Conservation (phyloP, 805 yeast species). For the Debaryomyces prosopidis region DNA sequence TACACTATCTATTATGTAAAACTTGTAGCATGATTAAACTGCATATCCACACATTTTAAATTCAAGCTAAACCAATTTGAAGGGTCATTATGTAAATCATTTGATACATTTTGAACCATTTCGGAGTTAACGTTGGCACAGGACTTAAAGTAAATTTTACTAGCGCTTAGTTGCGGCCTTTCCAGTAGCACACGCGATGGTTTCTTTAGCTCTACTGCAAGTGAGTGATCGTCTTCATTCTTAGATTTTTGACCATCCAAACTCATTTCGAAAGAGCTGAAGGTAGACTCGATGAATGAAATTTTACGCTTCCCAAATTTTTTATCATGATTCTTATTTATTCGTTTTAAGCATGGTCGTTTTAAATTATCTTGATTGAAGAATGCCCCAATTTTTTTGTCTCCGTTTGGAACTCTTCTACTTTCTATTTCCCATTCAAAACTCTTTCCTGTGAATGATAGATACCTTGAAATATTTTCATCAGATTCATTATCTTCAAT, state of each 20-base stretch:
- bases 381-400: neutral
- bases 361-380: neutral
- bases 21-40: neutral
- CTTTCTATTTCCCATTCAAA: neutral
- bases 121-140: neutral
- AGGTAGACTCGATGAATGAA: slow-evolving; percentile 1
- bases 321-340: neutral
- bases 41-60: slow-evolving; percentile 6
- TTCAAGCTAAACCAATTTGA: slow-evolving; percentile 12
- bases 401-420: too few relatives aligned
- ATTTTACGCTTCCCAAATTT: neutral
- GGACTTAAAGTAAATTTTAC: neutral
- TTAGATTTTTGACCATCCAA: too few relatives aligned
- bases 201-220: too few relatives aligned
- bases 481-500: neutral
- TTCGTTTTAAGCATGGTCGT: neutral
- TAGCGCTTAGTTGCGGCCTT: neutral
- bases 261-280: slow-evolving; percentile 1
- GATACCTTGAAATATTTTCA: neutral
- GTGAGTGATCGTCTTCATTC: too few relatives aligned
- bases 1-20: too few relatives aligned
- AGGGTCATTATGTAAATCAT: slow-evolving; percentile 8
- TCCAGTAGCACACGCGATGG: too few relatives aligned
- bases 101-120: neutral
- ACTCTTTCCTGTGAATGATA: neutral